These are phyloP conservation scores for Phoma sp. DNA, from an alignment of 2,329 filamentous ascomycete species.

Conservation along the genomic window DNA sequence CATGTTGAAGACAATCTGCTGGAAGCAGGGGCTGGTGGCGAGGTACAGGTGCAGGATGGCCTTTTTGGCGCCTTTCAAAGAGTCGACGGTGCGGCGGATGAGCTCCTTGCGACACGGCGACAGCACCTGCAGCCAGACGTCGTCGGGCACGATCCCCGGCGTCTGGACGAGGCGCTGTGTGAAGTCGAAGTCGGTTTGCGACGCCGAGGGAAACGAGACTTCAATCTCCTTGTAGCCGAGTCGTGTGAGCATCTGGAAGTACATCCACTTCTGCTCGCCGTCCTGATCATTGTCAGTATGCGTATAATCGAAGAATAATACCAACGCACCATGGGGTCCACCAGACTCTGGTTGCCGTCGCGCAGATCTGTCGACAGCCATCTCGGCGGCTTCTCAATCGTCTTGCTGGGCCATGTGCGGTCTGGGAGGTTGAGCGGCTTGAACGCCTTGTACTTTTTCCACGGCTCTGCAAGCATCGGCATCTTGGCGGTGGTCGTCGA, in stretches of 20 bases:
- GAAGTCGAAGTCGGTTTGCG: constrained; percentile 95
- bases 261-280: constrained; percentile 91
- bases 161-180: constrained; percentile 86
- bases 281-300: constrained; percentile 61
- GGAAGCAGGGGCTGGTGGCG: constrained; percentile 95
- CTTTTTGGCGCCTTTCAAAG: constrained; percentile 87
- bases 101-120: constrained; percentile 91
- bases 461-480: constrained; percentile 73
- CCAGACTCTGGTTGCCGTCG: constrained; percentile 92
- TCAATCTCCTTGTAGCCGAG: constrained; percentile 98
- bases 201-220: constrained; percentile 92
- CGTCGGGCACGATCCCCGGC: constrained; percentile 80
- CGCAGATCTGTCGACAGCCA: constrained; percentile 90
- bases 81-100: constrained; percentile 87
- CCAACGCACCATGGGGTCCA: constrained; percentile 82
- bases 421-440: constrained; percentile 70
- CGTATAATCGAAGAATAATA: not conserved
- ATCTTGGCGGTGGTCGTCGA: constrained; percentile 32
- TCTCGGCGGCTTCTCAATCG: constrained; percentile 81
- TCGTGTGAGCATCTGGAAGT: constrained; percentile 92
- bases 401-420: constrained; percentile 83
- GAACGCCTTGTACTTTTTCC: constrained; percentile 77
- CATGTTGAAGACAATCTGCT: constrained; percentile 87
- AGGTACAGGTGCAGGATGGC: constrained; percentile 95
- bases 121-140: constrained; percentile 90